Evolutionary conservation across 768 basidiomycete genomes (phyloP).

Genomic region (Agaricus sinodeliciosus): DNA sequence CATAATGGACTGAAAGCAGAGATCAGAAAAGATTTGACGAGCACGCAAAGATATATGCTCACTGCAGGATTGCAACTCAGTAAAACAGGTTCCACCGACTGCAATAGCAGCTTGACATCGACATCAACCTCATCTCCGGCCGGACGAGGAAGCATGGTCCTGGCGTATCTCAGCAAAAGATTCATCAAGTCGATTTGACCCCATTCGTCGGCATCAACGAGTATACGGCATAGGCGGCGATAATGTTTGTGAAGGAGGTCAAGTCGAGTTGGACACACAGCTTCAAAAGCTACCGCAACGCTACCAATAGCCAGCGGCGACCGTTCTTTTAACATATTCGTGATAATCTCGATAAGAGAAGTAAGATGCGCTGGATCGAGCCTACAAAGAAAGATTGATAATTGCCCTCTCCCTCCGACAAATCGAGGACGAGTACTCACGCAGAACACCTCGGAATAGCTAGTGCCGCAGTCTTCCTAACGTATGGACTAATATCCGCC

Average conservation of each 20-base stretch:
- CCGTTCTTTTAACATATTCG: slow-evolving; percentile 58
- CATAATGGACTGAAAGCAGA: slow-evolving; percentile 59
- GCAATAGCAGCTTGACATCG: slow-evolving; percentile 72
- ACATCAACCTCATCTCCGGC: slow-evolving; percentile 58
- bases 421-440: slow-evolving; percentile 23
- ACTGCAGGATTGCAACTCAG: slow-evolving; percentile 88
- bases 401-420: background rate
- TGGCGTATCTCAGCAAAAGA: slow-evolving; percentile 74
- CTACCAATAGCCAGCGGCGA: slow-evolving; percentile 87
- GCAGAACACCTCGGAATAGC: slow-evolving; percentile 84
- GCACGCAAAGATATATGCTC: slow-evolving; percentile 17
- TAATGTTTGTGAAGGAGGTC: slow-evolving; percentile 89
- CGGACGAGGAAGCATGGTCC: slow-evolving; percentile 76
- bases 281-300: slow-evolving; percentile 78
- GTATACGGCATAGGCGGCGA: slow-evolving; percentile 71
- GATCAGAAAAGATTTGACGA: slow-evolving; percentile 1
- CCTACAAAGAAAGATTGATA: slow-evolving; percentile 30
- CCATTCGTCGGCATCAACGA: slow-evolving; percentile 96
- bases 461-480: slow-evolving; percentile 86
- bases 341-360: slow-evolving; percentile 62
- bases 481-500: slow-evolving; percentile 88
- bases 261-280: slow-evolving; percentile 79
- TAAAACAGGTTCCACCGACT: slow-evolving; percentile 69
- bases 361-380: slow-evolving; percentile 69
- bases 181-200: slow-evolving; percentile 80